Conservation (phyloP, 176 grass and related monocot species). For the Triticum urartu region DNA sequence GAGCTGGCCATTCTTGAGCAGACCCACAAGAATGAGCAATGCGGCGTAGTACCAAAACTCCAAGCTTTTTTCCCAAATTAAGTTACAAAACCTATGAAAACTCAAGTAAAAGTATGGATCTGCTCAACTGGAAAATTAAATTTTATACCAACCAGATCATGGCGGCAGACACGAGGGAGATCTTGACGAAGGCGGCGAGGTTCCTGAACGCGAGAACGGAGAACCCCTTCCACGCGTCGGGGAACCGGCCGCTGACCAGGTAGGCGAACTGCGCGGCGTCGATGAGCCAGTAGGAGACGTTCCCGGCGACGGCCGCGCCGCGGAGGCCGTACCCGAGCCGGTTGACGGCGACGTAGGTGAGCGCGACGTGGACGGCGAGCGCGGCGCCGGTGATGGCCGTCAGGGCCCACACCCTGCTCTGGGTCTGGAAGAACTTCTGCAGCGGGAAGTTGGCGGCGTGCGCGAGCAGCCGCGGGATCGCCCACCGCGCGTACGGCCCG, state of each 20-base stretch:
- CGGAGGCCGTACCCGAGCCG: conserved; percentile 39
- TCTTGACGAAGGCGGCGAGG: conserved; percentile 50
- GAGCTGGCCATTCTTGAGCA: conserved; percentile 51
- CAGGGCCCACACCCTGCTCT: conserved; percentile 54
- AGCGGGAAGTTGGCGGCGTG: conserved; percentile 60
- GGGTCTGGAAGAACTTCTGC: conserved; percentile 57
- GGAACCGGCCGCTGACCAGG: conserved; percentile 37
- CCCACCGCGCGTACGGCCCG: conserved; percentile 44
- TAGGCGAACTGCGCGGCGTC: conserved; percentile 39
- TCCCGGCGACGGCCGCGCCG: conserved; percentile 36
- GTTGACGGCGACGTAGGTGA: conserved; percentile 41
- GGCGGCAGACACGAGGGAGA: conserved; percentile 50
- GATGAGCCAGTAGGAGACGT: conserved; percentile 59
- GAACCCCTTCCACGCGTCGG: conserved; percentile 46
- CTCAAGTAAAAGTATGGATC: neutral
- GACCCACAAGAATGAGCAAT: conserved; percentile 64
- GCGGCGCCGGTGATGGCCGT: conserved; percentile 38
- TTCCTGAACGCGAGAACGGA: conserved; percentile 23
- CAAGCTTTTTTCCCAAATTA: conserved; percentile 16
- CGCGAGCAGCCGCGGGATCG: conserved; percentile 48
- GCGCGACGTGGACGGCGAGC: conserved; percentile 36
- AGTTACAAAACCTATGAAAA: neutral
- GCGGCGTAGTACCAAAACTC: conserved; percentile 79
- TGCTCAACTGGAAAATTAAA: neutral
- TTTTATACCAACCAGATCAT: conserved; percentile 41